Evolutionary conservation across 352 stramenopile genomes (phyloP).

Genomic region (Pythium oligandrum): DNA sequence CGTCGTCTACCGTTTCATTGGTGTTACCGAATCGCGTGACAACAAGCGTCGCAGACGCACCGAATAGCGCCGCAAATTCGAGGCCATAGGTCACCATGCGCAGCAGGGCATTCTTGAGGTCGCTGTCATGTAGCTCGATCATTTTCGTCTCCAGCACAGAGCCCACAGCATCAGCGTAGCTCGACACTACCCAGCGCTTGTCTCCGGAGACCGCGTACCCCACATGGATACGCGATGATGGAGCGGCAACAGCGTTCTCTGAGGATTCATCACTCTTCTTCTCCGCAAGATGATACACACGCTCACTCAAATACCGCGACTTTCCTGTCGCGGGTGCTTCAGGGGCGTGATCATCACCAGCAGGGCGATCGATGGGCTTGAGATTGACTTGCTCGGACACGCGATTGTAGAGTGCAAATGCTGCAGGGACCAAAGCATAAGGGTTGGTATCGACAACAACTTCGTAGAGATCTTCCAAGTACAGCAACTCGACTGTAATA

Average conservation of each 20-base stretch:
- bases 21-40: conserved; percentile 30
- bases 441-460: conserved; percentile 57
- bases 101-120: conserved; percentile 29
- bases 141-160: conserved; percentile 54
- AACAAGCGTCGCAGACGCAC: conserved; percentile 37
- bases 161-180: conserved; percentile 49
- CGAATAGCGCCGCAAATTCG: conserved; percentile 55
- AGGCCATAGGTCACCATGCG: conserved; percentile 45
- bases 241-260: conserved; percentile 7
- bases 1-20: conserved; percentile 10
- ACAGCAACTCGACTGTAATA: conserved; percentile 66
- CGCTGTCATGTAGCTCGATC: conserved; percentile 25
- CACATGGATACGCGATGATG: conserved; percentile 3
- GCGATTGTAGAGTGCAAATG: conserved; percentile 62
- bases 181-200: conserved; percentile 51
- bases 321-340: conserved; percentile 1
- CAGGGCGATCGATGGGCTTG: conserved; percentile 24
- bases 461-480: conserved; percentile 67
- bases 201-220: conserved; percentile 54
- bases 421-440: conserved; percentile 46
- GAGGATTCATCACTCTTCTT: conserved; percentile 9
- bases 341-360: too few relatives aligned
- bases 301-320: conserved; percentile 47
- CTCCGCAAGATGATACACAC: conserved; percentile 59
- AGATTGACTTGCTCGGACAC: conserved; percentile 55